phyloP scores from a whole-genome alignment of 2,329 filamentous ascomycete species.

The Sphaceloma murrayae region DNA sequence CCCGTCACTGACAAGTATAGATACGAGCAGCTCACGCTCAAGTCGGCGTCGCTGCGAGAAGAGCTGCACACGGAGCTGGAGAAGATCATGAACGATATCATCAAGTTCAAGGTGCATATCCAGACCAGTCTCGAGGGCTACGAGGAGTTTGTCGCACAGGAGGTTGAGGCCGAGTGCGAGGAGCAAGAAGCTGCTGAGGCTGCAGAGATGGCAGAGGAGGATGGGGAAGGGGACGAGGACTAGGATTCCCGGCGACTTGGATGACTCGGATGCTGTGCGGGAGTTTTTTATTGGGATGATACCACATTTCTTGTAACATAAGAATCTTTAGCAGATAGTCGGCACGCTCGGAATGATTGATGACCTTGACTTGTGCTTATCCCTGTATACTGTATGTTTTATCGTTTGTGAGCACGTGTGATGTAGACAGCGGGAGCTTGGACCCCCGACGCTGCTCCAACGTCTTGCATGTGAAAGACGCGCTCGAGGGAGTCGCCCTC shows the following conservation, averaged over 20 bases:
- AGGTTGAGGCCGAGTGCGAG: slow-evolving; percentile 60
- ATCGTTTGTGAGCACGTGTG: too few relatives aligned
- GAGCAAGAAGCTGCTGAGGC: slow-evolving; percentile 36
- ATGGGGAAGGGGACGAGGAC: slow-evolving; percentile 5
- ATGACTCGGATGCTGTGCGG: background rate
- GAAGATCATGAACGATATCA: slow-evolving; percentile 90
- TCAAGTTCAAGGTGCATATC: slow-evolving; percentile 96
- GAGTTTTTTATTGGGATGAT: background rate
- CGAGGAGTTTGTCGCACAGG: slow-evolving; percentile 84
- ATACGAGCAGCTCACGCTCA: slow-evolving; percentile 84
- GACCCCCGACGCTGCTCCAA: slow-evolving; percentile 2
- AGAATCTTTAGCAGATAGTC: background rate
- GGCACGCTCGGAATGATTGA: slow-evolving; percentile 4
- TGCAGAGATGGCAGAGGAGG: slow-evolving; percentile 15
- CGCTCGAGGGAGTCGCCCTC: slow-evolving; percentile 4
- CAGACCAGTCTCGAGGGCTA: slow-evolving; percentile 90
- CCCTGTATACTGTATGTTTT: too few relatives aligned
- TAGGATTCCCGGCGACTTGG: background rate
- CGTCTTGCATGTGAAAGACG: slow-evolving; percentile 11
- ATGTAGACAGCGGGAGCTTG: background rate
- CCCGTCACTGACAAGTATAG: slow-evolving; percentile 35
- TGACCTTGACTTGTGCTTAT: background rate
- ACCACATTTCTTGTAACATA: background rate
- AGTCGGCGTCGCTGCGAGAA: slow-evolving; percentile 76
- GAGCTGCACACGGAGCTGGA: slow-evolving; percentile 97